Percentiles rank a stretch among this genome's conserved stretches.
Evolutionary conservation across 306 rosid species (phyloP).

Genomic region (Quercus bicolor): DNA sequence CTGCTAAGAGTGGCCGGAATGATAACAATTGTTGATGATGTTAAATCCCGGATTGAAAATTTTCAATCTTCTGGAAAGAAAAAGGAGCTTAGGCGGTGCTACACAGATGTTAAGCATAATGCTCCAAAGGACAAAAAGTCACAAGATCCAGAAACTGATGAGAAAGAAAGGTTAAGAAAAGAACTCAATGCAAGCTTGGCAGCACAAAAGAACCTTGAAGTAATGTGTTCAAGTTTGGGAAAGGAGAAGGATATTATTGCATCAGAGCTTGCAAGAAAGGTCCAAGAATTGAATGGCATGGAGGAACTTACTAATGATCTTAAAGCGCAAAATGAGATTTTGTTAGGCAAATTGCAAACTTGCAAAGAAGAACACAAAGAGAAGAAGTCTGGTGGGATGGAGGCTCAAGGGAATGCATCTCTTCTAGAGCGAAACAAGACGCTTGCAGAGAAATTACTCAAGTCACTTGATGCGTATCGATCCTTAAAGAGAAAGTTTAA

Average conservation of each 20-base stretch:
- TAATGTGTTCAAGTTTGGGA: slow-evolving; percentile 87
- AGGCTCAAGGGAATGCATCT: slow-evolving; percentile 42
- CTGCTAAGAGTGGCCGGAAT: slow-evolving; percentile 77
- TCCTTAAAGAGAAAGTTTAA: slow-evolving; percentile 54
- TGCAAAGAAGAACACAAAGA: slow-evolving; percentile 46
- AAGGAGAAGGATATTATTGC: slow-evolving; percentile 95
- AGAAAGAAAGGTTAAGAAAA: slow-evolving; percentile 66
- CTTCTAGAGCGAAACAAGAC: slow-evolving; percentile 67
- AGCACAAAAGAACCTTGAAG: slow-evolving; percentile 76
- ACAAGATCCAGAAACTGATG: slow-evolving; percentile 52
- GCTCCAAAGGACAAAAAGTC: slow-evolving; percentile 53
- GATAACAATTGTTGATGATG: slow-evolving; percentile 67
- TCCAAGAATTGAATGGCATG: slow-evolving; percentile 60
- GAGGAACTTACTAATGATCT: slow-evolving; percentile 76
- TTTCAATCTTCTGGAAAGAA: slow-evolving; percentile 37
- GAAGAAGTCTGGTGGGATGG: slow-evolving; percentile 35
- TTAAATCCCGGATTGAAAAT: slow-evolving; percentile 56
- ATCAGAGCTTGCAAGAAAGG: slow-evolving; percentile 72
- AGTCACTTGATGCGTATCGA: slow-evolving; percentile 62
- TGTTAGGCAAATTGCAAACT: slow-evolving; percentile 54
- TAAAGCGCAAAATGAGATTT: slow-evolving; percentile 62
- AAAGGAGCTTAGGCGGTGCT: slow-evolving; percentile 72
- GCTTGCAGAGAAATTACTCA: slow-evolving; percentile 63
- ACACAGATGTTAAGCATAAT: slow-evolving; percentile 58
- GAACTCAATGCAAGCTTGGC: slow-evolving; percentile 70